Conservation (phyloP, 768 basidiomycete genomes). For the Phanerochaete sordida region DNA sequence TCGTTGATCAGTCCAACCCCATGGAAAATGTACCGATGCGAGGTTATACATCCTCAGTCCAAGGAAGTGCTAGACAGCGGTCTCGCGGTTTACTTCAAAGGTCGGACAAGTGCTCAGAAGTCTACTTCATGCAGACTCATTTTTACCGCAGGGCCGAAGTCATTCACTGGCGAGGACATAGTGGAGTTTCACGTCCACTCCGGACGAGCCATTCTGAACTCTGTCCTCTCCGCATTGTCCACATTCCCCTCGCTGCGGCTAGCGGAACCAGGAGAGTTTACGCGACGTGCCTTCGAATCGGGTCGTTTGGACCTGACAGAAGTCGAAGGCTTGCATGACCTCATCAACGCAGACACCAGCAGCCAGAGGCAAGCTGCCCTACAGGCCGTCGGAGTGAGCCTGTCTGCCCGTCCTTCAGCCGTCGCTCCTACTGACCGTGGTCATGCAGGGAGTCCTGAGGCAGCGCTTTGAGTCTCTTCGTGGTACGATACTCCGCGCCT, state of each 20-base stretch:
- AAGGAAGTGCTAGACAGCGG: constrained; percentile 73
- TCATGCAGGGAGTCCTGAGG: constrained; percentile 57
- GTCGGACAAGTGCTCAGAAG: too few relatives aligned
- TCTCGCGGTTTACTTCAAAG: constrained; percentile 77
- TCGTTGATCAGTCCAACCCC: constrained; percentile 38
- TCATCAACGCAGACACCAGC: constrained; percentile 89
- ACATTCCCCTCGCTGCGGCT: constrained; percentile 63
- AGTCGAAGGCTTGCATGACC: constrained; percentile 83
- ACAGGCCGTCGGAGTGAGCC: constrained; percentile 60
- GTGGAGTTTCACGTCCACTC: constrained; percentile 88
- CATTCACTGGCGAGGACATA: constrained; percentile 81
- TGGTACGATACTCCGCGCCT: constrained; percentile 61
- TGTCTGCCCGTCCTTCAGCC: background rate
- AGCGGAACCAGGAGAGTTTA: constrained; percentile 88
- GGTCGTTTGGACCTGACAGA: constrained; percentile 86
- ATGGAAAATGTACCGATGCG: constrained; percentile 70
- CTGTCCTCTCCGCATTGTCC: constrained; percentile 63
- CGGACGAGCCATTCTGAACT: constrained; percentile 73
- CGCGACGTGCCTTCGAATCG: constrained; percentile 74
- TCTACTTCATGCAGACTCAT: too few relatives aligned
- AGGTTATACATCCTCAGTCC: constrained; percentile 58
- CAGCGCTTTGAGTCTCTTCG: constrained; percentile 63
- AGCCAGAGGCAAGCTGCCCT: constrained; percentile 73
- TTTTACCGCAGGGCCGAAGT: constrained; percentile 68
- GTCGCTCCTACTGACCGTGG: background rate